phyloP scores from a whole-genome alignment of 371 early-diverging fungal genomes.

The Sporodiniella umbellata region DNA sequence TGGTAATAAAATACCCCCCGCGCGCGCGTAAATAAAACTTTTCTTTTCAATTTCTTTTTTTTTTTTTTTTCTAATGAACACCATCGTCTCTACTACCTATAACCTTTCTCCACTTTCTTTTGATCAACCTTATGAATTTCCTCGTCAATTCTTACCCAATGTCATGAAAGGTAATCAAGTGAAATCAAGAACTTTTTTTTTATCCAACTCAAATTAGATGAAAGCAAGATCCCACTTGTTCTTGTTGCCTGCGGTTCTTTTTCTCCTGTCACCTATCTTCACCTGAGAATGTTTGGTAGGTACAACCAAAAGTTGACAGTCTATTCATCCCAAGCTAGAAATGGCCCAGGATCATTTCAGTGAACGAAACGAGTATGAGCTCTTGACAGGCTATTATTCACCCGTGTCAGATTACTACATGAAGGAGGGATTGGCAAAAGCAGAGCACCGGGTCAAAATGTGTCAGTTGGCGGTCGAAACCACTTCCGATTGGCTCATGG shows the following conservation, averaged over 20 bases:
- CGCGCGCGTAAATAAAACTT: too few relatives aligned
- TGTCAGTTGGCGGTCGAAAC: constrained; percentile 84
- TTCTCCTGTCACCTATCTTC: constrained; percentile 96
- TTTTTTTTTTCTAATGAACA: constrained; percentile 3
- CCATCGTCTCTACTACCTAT: constrained; percentile 16
- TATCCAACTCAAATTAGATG: constrained; percentile 48
- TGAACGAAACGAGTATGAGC: constrained; percentile 71
- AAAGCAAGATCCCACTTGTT: constrained; percentile 85
- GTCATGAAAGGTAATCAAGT: constrained; percentile 35
- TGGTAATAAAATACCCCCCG: constrained; percentile 25
- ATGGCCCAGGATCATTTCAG: constrained; percentile 89
- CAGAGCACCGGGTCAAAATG: constrained; percentile 89
- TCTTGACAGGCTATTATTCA: constrained; percentile 94
- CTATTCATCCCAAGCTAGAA: constrained; percentile 73
- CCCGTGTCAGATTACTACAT: constrained; percentile 93
- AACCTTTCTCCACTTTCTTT: constrained; percentile 22
- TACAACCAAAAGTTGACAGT: constrained; percentile 70
- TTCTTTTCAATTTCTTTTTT: neutral
- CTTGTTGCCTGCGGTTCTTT: constrained; percentile 96
- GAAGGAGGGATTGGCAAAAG: constrained; percentile 88
- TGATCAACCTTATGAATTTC: constrained; percentile 22
- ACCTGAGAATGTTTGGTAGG: constrained; percentile 96
- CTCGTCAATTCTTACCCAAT: constrained; percentile 20
- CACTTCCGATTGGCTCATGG: constrained; percentile 89
- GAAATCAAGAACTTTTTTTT: neutral